Base-by-base conservation (phyloP, 352 stramenopile genomes). In the Stephanocyclus meneghinianus region DNA sequence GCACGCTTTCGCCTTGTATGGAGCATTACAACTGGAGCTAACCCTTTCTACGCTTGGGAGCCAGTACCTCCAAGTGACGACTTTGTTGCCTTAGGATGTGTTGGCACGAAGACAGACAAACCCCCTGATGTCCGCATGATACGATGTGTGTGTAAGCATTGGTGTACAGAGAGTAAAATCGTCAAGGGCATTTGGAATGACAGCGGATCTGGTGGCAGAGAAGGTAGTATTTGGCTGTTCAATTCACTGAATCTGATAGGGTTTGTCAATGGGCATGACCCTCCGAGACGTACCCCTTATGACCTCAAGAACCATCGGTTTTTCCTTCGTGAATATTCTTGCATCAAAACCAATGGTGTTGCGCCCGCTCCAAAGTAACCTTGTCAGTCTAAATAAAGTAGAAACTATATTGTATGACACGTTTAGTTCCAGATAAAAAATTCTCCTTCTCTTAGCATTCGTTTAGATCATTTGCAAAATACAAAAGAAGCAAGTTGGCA, bases 11-110 rank as follows among this genome's bases (percentile, higher is more conserved):
- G 93, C 16, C 84, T 96, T 44, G 93, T 95, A 29, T 97, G 94
- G 94, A 95, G 94, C 70, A 87, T 95, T n/a, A 94, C 90, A 64
- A 80, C 93, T 80, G 82, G 92, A 73, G 87, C 80, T 21, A 96
- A 96, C 72, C 89, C 87, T 29, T 94, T 97, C 60, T 97, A 95
- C 83, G 91, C 93, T 7, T 97, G 95, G 95, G 89, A 95, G 73
- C 90, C 94, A 10, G 88, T 97, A 3, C 92, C 95, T 55, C 95
- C 95, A 2, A 93, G 90, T 64, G 90, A 94, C 32, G 89, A 94
- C 53, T 97, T 96, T 87, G 91, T 96, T 13, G 90, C 94, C 0
- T 83, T 97, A 26, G 95, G 95, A 32, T 96, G 95, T 71, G 84
- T 97, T 50, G 91, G 89, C 44, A 96, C 91, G 11, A 96, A 94